phyloP scores from a whole-genome alignment of 148 eudicot species.

The Simmondsia chinensis region DNA sequence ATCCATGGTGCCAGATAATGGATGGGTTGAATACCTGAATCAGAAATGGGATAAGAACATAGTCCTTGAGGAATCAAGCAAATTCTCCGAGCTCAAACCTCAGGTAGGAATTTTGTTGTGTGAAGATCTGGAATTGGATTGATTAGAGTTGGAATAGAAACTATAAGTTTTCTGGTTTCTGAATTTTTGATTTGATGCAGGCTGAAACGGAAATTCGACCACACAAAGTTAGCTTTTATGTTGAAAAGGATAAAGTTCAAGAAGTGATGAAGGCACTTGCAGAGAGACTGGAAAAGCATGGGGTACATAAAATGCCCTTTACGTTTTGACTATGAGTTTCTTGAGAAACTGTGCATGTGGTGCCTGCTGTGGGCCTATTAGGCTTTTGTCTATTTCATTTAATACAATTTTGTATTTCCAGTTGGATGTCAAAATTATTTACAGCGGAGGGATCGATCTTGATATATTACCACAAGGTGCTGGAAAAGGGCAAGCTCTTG shows the following conservation, averaged over 20 bases:
- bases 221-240: constrained; percentile 62
- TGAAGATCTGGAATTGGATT: too few species aligned
- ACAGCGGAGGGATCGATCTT: constrained; percentile 69
- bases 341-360: not conserved
- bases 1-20: constrained; percentile 56
- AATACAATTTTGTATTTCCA: constrained; percentile 14
- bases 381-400: constrained; percentile 1
- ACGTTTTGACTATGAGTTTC: not conserved
- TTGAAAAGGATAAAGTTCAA: constrained; percentile 54
- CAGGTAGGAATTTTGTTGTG: constrained; percentile 28
- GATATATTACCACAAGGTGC: constrained; percentile 76
- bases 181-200: constrained; percentile 24
- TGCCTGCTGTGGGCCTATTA: not conserved
- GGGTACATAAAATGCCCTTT: constrained; percentile 44
- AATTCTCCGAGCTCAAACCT: constrained; percentile 50
- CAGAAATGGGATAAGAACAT: constrained; percentile 51
- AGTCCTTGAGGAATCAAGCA: constrained; percentile 44
- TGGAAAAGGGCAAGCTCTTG: constrained; percentile 76
- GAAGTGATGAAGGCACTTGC: constrained; percentile 49
- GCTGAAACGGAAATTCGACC: constrained; percentile 56
- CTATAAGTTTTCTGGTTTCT: not conserved
- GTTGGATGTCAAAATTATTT: constrained; percentile 65
- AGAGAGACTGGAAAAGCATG: constrained; percentile 42
- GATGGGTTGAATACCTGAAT: constrained; percentile 51
- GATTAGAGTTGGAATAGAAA: too few species aligned